A percentile compares a stretch with the other conserved stretches of the same genome.
phyloP scores from a whole-genome alignment of 441 rosid genomes.

The Arabidopsis hybrid region DNA sequence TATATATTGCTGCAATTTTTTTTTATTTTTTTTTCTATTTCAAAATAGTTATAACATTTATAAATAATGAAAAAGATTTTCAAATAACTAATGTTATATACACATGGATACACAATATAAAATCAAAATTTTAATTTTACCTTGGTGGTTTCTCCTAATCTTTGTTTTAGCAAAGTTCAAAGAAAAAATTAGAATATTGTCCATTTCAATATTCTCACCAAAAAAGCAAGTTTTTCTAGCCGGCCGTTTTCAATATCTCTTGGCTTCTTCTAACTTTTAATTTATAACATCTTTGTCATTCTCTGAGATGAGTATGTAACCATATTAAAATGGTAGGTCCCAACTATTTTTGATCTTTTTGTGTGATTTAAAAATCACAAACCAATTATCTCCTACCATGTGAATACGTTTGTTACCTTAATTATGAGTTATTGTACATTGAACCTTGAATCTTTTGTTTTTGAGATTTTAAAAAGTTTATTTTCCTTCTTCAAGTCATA shows the following conservation, averaged over 20 bases:
- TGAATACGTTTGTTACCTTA: conserved; percentile 17
- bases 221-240: conserved; percentile 7
- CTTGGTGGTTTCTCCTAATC: neutral
- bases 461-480: neutral
- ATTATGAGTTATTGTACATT: conserved; percentile 16
- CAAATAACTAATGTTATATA: too few relatives aligned
- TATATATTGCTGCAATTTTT: too few relatives aligned
- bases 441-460: conserved; percentile 35
- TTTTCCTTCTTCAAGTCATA: conserved; percentile 4
- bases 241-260: conserved; percentile 27
- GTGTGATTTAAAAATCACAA: neutral
- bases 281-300: conserved; percentile 38
- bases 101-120: too few relatives aligned
- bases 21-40: too few relatives aligned
- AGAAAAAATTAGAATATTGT: neutral
- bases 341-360: neutral
- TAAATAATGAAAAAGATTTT: too few relatives aligned
- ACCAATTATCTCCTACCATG: conserved; percentile 19
- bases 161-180: neutral
- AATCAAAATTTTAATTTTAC: neutral
- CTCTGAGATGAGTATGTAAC: conserved; percentile 21
- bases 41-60: too few relatives aligned
- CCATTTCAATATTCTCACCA: neutral
- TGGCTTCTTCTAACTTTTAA: conserved; percentile 34
- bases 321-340: conserved; percentile 15